Evolutionary conservation across 805 yeast species (phyloP).

Genomic region (Scheffersomyces lignosus): DNA sequence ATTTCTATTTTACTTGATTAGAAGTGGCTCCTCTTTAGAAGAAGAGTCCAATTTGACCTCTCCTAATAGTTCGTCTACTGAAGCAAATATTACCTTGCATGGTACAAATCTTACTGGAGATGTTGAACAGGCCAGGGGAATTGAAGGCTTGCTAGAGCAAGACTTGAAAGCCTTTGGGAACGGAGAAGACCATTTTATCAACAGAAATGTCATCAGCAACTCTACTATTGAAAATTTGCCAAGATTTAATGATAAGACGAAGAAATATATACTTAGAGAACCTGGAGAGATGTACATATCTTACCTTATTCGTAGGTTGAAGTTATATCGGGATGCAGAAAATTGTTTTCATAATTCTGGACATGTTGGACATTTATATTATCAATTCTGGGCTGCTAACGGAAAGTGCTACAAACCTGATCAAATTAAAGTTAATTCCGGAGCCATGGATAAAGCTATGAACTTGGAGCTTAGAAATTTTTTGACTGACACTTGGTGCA

Average conservation of each 20-base stretch:
- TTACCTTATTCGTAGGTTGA: neutral
- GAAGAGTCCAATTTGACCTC: too few relatives aligned
- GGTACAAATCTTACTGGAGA: conserved; percentile 1
- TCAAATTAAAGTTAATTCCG: neutral
- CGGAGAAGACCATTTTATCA: neutral
- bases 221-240: neutral
- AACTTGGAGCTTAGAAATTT: neutral
- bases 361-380: neutral
- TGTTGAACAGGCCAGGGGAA: conserved; percentile 2
- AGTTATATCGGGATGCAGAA: neutral
- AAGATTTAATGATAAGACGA: neutral
- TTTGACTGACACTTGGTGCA: neutral
- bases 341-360: neutral
- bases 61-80: too few relatives aligned
- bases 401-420: neutral
- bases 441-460: neutral
- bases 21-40: too few relatives aligned
- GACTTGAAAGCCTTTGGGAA: neutral
- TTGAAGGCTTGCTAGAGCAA: neutral
- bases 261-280: neutral
- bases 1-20: too few relatives aligned
- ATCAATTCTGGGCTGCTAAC: neutral
- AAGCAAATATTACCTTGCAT: neutral
- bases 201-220: neutral
- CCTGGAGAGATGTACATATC: neutral